These are phyloP conservation scores for Tylopilus sp. DNA, from an alignment of 768 basidiomycete species.

Conservation along the genomic window DNA sequence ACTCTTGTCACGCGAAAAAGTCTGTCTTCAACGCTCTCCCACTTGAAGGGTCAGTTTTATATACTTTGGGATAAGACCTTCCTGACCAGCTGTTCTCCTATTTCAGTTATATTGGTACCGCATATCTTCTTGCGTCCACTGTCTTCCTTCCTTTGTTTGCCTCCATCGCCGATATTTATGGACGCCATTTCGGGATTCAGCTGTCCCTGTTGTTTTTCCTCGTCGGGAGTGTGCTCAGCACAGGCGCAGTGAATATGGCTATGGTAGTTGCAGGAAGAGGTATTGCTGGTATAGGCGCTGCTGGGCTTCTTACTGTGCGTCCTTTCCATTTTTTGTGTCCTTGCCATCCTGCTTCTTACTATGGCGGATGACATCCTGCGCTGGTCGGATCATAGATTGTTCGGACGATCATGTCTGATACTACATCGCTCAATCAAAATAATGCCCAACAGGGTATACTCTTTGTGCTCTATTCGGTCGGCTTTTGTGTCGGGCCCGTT, in stretches of 20 bases:
- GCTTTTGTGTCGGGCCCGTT: slow-evolving; percentile 42
- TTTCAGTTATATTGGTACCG: slow-evolving; percentile 45
- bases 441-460: slow-evolving; percentile 40
- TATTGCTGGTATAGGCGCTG: slow-evolving; percentile 16
- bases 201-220: slow-evolving; percentile 43
- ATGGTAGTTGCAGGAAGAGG: no score
- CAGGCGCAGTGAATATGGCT: no score
- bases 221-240: slow-evolving; percentile 32
- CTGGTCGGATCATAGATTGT: slow-evolving; percentile 28
- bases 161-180: slow-evolving; percentile 47
- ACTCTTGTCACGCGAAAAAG: slow-evolving; percentile 5
- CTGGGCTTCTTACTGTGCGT: slow-evolving; percentile 37
- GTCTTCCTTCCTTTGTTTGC: slow-evolving; percentile 52
- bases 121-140: slow-evolving; percentile 48
- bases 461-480: slow-evolving; percentile 42
- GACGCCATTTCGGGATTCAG: slow-evolving; percentile 47
- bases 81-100: not conserved
- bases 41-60: slow-evolving; percentile 21
- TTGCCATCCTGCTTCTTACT: not conserved
- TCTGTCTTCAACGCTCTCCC: slow-evolving; percentile 29
- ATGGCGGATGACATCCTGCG: not conserved
- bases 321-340: not conserved
- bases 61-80: not conserved
- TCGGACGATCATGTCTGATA: slow-evolving; percentile 44
- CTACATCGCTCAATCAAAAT: slow-evolving; percentile 39